These are phyloP conservation scores for Neurospora sp. DNA, from an alignment of 495 filamentous ascomycete species.

Conservation along the genomic window DNA sequence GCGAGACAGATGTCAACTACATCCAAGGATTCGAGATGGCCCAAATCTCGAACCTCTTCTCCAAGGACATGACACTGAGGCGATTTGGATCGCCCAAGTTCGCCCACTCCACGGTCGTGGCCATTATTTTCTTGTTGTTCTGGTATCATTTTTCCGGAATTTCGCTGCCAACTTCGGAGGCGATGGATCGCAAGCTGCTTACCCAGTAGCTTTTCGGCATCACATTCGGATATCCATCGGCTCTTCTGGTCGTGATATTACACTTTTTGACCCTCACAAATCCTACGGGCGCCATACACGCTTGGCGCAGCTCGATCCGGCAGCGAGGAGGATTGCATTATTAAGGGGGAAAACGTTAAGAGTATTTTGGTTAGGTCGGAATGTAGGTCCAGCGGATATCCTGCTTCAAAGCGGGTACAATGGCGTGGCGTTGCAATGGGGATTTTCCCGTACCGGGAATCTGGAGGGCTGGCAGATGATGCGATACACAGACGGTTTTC, in stretches of 20 bases:
- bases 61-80: slow-evolving; percentile 1
- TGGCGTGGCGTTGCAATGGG: not conserved
- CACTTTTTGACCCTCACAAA: not conserved
- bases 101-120: slow-evolving; percentile 13
- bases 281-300: not conserved
- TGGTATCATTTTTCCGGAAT: slow-evolving; percentile 17
- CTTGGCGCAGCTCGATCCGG: not conserved
- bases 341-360: not conserved
- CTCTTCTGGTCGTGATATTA: not conserved
- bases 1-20: slow-evolving; percentile 43
- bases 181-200: slow-evolving; percentile 1
- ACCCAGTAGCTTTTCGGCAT: not conserved
- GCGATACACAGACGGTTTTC: not conserved
- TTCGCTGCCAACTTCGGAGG: slow-evolving; percentile 1
- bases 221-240: not conserved
- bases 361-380: not conserved
- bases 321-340: not conserved
- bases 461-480: not conserved
- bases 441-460: not conserved
- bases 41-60: slow-evolving; percentile 15
- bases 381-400: not conserved
- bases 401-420: not conserved
- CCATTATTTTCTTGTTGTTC: slow-evolving; percentile 15
- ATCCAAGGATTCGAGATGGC: slow-evolving; percentile 30
- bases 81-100: slow-evolving; percentile 15